A percentile compares a stretch with the other conserved stretches of the same genome.
phyloP scores from a whole-genome alignment of 306 rosid species.

The Lathyrus sativus region DNA sequence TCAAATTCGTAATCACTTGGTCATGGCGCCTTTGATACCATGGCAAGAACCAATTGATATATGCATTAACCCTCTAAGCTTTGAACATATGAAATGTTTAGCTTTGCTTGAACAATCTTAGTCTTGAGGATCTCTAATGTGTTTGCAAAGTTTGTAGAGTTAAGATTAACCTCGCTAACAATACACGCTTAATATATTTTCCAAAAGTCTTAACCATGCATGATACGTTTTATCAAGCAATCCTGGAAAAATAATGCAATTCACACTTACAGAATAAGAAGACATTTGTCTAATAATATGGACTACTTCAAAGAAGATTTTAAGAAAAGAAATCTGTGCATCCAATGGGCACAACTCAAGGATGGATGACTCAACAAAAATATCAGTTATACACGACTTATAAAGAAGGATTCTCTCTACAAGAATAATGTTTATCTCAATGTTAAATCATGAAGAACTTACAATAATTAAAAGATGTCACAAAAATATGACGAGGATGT shows the following conservation, averaged over 20 bases:
- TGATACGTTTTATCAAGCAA: not conserved
- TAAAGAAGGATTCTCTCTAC: too few relatives aligned
- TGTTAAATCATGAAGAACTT: too few relatives aligned
- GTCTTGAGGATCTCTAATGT: not conserved
- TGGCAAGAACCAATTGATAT: slow-evolving; percentile 15
- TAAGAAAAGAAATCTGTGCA: too few relatives aligned
- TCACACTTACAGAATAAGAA: too few relatives aligned
- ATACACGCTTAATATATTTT: not conserved
- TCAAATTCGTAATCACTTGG: slow-evolving; percentile 26
- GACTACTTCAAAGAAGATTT: too few relatives aligned
- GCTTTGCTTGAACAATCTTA: not conserved
- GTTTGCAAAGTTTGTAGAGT: not conserved
- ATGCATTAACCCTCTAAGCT: not conserved
- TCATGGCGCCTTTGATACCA: slow-evolving; percentile 20
- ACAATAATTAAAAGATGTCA: too few relatives aligned
- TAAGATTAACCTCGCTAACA: not conserved
- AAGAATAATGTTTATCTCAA: too few relatives aligned
- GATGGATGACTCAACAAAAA: too few relatives aligned
- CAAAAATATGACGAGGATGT: too few relatives aligned
- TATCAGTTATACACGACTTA: too few relatives aligned
- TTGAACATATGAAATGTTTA: not conserved
- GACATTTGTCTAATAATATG: too few relatives aligned
- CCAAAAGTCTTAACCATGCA: not conserved
- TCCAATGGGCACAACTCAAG: too few relatives aligned
- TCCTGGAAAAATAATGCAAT: not conserved